phyloP scores from a whole-genome alignment of 805 yeast genomes.

The Wickerhamomyces sydowiorum region DNA sequence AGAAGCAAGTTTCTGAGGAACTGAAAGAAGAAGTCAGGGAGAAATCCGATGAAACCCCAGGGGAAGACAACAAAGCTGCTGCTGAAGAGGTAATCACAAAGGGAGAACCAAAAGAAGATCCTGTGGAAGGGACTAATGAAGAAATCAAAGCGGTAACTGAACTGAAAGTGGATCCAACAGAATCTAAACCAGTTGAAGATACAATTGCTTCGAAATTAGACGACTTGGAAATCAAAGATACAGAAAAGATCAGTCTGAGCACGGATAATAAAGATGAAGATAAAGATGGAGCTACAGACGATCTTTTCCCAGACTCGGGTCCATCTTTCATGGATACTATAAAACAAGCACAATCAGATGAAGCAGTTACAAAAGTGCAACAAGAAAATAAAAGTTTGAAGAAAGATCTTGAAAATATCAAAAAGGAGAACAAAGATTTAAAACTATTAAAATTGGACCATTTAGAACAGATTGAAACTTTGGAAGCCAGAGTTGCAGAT shows the following conservation, averaged over 20 bases:
- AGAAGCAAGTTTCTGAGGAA: slow-evolving; percentile 3
- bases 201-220: not conserved
- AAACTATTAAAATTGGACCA: slow-evolving; percentile 31
- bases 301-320: slow-evolving; percentile 11
- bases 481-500: slow-evolving; percentile 22
- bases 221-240: not conserved
- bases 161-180: not conserved
- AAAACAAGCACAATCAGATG: slow-evolving; percentile 11
- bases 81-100: slow-evolving; percentile 2
- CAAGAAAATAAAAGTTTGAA: slow-evolving; percentile 29
- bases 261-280: not conserved
- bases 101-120: slow-evolving; percentile 5
- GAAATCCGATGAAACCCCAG: slow-evolving; percentile 1
- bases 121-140: slow-evolving; percentile 6
- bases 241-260: not conserved
- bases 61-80: not conserved
- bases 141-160: not conserved
- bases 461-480: slow-evolving; percentile 27
- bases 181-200: no score
- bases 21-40: slow-evolving; percentile 5
- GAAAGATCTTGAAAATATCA: slow-evolving; percentile 26
- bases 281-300: not conserved
- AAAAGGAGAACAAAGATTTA: slow-evolving; percentile 31
- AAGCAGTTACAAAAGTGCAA: slow-evolving; percentile 23
- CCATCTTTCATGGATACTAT: slow-evolving; percentile 24